A percentile compares a stretch with the other conserved stretches of the same genome.
phyloP scores from a whole-genome alignment of 1,139 yeast species.

The Debaryomyces sp. region DNA sequence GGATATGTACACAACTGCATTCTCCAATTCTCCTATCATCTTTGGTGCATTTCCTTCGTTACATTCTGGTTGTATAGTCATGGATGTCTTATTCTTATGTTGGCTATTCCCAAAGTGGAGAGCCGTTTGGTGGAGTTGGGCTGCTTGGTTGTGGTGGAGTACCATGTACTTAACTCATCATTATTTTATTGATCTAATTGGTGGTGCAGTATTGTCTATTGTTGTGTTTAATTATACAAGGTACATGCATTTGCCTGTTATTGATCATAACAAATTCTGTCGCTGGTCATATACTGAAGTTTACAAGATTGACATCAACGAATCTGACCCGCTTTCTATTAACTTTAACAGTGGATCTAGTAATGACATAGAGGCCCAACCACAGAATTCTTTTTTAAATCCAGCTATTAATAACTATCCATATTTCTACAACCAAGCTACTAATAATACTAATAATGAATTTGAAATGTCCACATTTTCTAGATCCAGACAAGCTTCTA shows the following conservation, averaged over 20 bases:
- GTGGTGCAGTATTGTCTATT: slow-evolving; percentile 81
- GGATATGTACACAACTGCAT: slow-evolving; percentile 85
- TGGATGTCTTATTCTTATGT: slow-evolving; percentile 85
- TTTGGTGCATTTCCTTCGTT: slow-evolving; percentile 98
- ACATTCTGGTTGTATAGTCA: slow-evolving; percentile 91
- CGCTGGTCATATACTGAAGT: slow-evolving; percentile 77
- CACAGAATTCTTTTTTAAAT: slow-evolving; percentile 1
- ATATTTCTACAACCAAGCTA: slow-evolving; percentile 9
- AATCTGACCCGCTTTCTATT: slow-evolving; percentile 37
- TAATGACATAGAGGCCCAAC: slow-evolving; percentile 6
- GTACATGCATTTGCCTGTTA: slow-evolving; percentile 73
- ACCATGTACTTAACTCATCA: slow-evolving; percentile 97
- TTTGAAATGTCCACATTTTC: slow-evolving; percentile 33
- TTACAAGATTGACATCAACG: slow-evolving; percentile 26
- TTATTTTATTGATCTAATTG: slow-evolving; percentile 88
- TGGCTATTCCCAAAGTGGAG: slow-evolving; percentile 76
- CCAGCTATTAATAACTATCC: slow-evolving; percentile 6
- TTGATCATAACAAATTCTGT: slow-evolving; percentile 63
- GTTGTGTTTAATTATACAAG: slow-evolving; percentile 73
- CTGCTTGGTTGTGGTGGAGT: slow-evolving; percentile 96
- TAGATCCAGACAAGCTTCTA: slow-evolving; percentile 38
- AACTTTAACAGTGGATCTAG: slow-evolving; percentile 12
- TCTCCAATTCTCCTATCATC: slow-evolving; percentile 86
- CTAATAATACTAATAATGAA: slow-evolving; percentile 14
- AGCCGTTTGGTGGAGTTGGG: slow-evolving; percentile 71